Evolutionary conservation across 2,329 filamentous ascomycete genomes (phyloP).

Genomic region (Aureobasidium lini): DNA sequence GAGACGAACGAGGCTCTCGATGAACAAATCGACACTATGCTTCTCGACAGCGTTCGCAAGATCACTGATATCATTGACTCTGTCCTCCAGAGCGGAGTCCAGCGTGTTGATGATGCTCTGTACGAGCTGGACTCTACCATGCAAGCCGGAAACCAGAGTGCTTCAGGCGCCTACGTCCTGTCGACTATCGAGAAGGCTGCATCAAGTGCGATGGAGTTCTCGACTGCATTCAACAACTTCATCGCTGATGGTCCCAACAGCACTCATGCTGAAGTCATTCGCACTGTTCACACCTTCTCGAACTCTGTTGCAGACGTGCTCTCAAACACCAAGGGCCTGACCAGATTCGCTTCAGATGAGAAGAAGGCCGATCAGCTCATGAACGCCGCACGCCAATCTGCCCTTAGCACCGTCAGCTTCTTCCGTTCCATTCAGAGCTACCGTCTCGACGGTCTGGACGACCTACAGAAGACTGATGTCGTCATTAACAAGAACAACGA

Average conservation of each 20-base stretch:
- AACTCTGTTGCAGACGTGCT: conserved; percentile 89
- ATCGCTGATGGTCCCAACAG: conserved; percentile 93
- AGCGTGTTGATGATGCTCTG: conserved; percentile 89
- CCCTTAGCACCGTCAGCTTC: conserved; percentile 82
- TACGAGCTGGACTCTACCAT: conserved; percentile 97
- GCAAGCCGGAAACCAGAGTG: conserved; percentile 98
- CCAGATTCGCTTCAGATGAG: conserved; percentile 86
- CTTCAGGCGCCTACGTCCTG: conserved; percentile 85
- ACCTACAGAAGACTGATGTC: conserved; percentile 88
- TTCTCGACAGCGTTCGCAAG: conserved; percentile 80
- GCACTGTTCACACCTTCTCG: conserved; percentile 82
- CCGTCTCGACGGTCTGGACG: conserved; percentile 81
- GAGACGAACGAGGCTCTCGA: conserved; percentile 76
- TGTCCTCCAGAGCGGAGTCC: conserved; percentile 84
- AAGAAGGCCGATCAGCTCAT: conserved; percentile 85
- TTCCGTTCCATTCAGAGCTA: conserved; percentile 93
- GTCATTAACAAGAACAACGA: conserved; percentile 97
- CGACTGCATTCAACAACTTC: conserved; percentile 96
- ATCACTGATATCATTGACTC: conserved; percentile 98
- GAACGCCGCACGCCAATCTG: conserved; percentile 74
- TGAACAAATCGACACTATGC: conserved; percentile 81
- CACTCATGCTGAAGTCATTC: conserved; percentile 83
- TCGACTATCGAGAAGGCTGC: conserved; percentile 97
- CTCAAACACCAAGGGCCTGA: conserved; percentile 92
- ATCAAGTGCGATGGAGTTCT: conserved; percentile 90